Evolutionary conservation across 2,329 filamentous ascomycete species (phyloP).

Genomic region (Blumeria hordei): DNA sequence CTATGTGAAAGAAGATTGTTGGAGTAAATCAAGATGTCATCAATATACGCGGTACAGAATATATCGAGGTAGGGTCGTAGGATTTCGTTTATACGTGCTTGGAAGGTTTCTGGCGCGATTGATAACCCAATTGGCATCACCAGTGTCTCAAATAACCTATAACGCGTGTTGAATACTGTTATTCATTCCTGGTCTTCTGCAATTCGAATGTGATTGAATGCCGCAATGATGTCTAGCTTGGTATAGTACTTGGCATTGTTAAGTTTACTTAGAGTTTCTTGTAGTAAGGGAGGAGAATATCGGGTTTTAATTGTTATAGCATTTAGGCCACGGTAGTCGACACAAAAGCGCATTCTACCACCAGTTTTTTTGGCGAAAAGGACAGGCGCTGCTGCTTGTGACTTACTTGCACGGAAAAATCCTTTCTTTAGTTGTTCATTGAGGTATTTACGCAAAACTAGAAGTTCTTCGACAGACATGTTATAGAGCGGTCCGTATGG

Average conservation of each 20-base stretch:
- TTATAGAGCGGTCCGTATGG: background rate
- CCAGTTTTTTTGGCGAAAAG: too few species aligned
- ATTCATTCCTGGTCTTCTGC: background rate
- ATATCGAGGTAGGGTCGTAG: too few species aligned
- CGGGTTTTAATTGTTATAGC: too few species aligned
- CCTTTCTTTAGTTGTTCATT: background rate
- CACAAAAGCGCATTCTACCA: too few species aligned
- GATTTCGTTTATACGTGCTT: background rate
- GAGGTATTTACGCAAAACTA: background rate
- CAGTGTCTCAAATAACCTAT: background rate
- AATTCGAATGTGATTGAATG: background rate
- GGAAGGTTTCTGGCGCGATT: background rate
- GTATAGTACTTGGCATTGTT: background rate
- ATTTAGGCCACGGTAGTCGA: too few species aligned
- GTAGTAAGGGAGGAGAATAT: too few species aligned
- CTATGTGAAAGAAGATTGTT: background rate
- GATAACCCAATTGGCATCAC: constrained; percentile 1
- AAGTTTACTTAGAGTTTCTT: background rate
- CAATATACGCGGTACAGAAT: background rate
- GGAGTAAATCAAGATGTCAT: background rate
- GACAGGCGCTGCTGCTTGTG: too few species aligned
- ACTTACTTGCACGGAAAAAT: background rate
- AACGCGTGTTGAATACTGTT: background rate
- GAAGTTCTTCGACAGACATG: background rate
- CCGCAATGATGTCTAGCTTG: background rate